Percentiles rank a stretch among this genome's conserved stretches.
Conservation (phyloP, 345 rosid genomes). For the Mallotus nudiflorus region DNA sequence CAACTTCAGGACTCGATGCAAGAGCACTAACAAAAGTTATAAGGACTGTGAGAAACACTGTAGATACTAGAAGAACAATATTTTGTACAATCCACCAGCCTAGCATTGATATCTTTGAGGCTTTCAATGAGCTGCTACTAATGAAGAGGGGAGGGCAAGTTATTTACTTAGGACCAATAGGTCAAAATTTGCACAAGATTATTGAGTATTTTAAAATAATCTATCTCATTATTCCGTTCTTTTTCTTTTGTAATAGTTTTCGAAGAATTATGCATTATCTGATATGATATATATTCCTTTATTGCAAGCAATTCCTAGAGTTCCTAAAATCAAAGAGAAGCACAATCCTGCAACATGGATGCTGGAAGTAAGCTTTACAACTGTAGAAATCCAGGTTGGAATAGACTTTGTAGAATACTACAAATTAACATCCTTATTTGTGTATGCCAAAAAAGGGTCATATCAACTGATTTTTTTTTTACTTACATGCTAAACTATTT, state of each 20-base stretch:
- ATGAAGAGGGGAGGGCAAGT: conserved; percentile 62
- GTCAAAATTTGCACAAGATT: too few relatives aligned
- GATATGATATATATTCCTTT: neutral
- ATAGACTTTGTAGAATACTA: conserved; percentile 46
- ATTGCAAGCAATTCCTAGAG: conserved; percentile 42
- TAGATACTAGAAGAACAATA: too few relatives aligned
- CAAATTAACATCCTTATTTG: too few relatives aligned
- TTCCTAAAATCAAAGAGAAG: too few relatives aligned
- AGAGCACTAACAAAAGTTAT: too few relatives aligned
- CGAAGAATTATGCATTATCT: neutral
- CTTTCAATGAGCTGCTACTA: conserved; percentile 49
- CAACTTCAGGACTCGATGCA: too few relatives aligned
- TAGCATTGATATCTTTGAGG: conserved; percentile 61
- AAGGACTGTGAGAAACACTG: too few relatives aligned
- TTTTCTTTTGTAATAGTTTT: neutral
- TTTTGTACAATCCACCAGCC: too few relatives aligned
- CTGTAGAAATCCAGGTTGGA: conserved; percentile 41
- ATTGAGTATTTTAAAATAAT: conserved; percentile 51
- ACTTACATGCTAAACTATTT: too few relatives aligned
- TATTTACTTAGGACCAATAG: too few relatives aligned
- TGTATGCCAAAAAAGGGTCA: too few relatives aligned
- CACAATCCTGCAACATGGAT: conserved; percentile 67
- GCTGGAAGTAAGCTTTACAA: conserved; percentile 48
- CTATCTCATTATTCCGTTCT: neutral
- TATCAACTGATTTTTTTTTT: too few relatives aligned